Base-by-base conservation (phyloP, 805 yeast genomes). In the Wickerhamomyces sydowiorum region DNA sequence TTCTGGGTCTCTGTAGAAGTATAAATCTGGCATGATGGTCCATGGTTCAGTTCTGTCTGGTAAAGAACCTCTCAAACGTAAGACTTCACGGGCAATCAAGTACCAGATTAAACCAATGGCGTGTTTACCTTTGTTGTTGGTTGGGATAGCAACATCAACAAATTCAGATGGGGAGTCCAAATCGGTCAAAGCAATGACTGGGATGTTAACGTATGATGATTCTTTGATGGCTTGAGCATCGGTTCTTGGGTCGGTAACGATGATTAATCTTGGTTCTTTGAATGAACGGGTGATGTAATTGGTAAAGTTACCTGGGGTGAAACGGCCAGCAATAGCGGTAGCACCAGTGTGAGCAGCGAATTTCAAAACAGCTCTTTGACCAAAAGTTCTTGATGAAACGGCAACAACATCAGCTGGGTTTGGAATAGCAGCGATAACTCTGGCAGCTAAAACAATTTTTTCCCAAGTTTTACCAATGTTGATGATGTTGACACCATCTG, bases 1-100 rank as follows among this genome's bases (percentile, higher is more conserved):
- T 80, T 91, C 98, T 69, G 99, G 99, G 80, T 93, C 96, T 84
- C 99, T 93, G 97, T 93, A 93, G 90, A 93, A 93, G 90, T 90
- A 93, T 74, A 93, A 83, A 80, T 93, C 99, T 73, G 98, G 98
- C 99, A 93, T 93, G 70, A 93, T 93, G 61, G 95, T 77, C 99
- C 99, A 93, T 73, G 86, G 83, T 73, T 93, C 87, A 60, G 86
- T 69, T 82, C 99, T 89, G 87, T 86, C 85, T 69, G 95, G 89
- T 62, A 93, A 75, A 69, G 89, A 82, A 70, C 99, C 99, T 80
- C 96, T 86, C 75, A 93, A 85, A 80, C 99, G 88, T 70, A 93
- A 82, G 64, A 93, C 98, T 80, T 93, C 99, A 78, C 99, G 88
- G 67, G 99, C 93, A 64, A 93, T 73, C 76, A 93, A 79, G 96